Evolutionary conservation across 1,139 yeast species (phyloP), one percentile per base, ranked within the genome.

Genomic region (Yamadazyma siamensis): DNA sequence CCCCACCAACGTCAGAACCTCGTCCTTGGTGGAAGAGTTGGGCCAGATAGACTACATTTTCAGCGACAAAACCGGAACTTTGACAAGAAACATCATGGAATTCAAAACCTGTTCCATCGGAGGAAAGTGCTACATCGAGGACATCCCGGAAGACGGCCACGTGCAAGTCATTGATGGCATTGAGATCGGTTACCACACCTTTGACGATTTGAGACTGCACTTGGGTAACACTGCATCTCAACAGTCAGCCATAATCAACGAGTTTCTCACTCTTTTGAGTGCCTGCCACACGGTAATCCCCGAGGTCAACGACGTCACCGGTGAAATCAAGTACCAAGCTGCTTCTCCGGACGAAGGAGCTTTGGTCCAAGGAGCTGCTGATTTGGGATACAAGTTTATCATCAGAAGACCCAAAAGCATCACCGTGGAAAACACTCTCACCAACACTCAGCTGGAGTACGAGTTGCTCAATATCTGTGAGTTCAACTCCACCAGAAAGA

Each of bases 341-440:
- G 96, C 98, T 0, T 89, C 97, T 2, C 98, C 98, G 1, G 99
- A 94, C 61, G 98, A 94, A 65, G 98, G 98, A 34, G 99, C 99
- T 0, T 67, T 94, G 40, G 99, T 94, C 3, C 89, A 91, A 47
- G 98, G 98, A 36, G 98, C 96, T 13, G 94, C 64, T 1, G 71
- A 68, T 47, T 65, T 91, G 33, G 97, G 96, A 0, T 91, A 83
- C 54, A 80, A 74, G 42, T 94, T 94, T 53, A 72, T 75, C 9
- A 77, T 88, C 27, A 84, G 98, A 61, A 78, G 80, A 34, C 99
- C 99, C 6, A 81, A 80, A 42, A 73, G 85, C 15, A 84, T 94
- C 24, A 76, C 87, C 0, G 71, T 94, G 28, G 75, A 77, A 32
- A 67, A 71, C 33, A 75, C 77, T 13, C 39, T 58, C 12, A 54